Percentiles rank a stretch among this genome's conserved stretches.
These are phyloP conservation scores for Silene noctiflora DNA, from an alignment of 179 eudicot species.

Conservation along the genomic window DNA sequence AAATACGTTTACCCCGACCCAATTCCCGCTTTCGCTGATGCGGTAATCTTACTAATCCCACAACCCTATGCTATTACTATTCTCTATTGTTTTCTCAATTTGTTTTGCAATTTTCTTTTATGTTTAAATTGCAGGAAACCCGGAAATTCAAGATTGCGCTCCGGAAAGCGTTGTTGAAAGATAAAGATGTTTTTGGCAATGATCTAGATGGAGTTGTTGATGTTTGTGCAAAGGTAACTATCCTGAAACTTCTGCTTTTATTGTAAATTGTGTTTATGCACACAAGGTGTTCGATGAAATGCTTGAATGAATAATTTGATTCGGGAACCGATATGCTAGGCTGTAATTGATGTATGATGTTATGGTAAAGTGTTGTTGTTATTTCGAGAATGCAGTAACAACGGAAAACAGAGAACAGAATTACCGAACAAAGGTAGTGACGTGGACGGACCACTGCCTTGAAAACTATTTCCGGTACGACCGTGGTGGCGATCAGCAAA, in stretches of 20 bases:
- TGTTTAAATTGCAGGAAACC: constrained; percentile 39
- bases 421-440: too few relatives aligned
- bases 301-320: constrained; percentile 19
- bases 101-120: background rate
- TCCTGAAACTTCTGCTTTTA: background rate
- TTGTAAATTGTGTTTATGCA: constrained; percentile 10
- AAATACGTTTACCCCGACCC: constrained; percentile 51
- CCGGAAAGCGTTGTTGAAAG: constrained; percentile 34
- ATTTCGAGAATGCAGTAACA: too few relatives aligned
- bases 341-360: constrained; percentile 9
- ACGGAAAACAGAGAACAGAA: too few relatives aligned
- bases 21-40: constrained; percentile 49
- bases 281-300: constrained; percentile 32
- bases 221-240: constrained; percentile 52
- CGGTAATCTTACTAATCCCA: constrained; percentile 27
- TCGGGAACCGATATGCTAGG: background rate
- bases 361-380: background rate
- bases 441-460: too few relatives aligned
- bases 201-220: constrained; percentile 39
- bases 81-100: constrained; percentile 33
- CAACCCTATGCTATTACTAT: background rate
- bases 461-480: too few relatives aligned
- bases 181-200: constrained; percentile 37
- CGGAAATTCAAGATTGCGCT: constrained; percentile 48
- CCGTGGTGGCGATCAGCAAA: too few relatives aligned